Base-by-base conservation (phyloP, 257 asterid genomes). In the Striga asiatica region DNA sequence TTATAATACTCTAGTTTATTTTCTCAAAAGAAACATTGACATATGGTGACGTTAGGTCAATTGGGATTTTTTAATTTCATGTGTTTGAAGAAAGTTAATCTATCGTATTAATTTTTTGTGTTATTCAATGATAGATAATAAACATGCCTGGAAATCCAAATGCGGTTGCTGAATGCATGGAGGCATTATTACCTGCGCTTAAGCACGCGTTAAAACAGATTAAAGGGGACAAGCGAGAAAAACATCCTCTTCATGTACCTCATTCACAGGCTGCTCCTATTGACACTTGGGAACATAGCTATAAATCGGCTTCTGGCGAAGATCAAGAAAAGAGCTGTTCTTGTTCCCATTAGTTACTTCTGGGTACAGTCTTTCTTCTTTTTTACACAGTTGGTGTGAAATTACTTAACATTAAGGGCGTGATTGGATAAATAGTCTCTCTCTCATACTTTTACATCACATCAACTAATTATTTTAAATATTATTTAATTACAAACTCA, bases 111-210 rank as follows among this genome's bases (percentile, higher is more conserved):
- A 56, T 37, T 39, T 56, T 17, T 71, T n/a, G 46, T 19, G 32
- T 42, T 8, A 7, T 11, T 38, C 1, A 46, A 24, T 53, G 0
- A 51, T 67, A 91, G 98, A 92, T 92, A 55, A 88, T 88, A 56
- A 92, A 88, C 82, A 92, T 88, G 97, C 98, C 98, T 2, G 98
- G 98, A 50, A 92, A 92, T 71, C 98, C 97, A 5, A 92, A 92
- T 37, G 98, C 98, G 0, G 98, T 84, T 2, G 95, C 81, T 0
- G 97, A 91, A 67, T 92, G 98, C 66, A 73, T 88, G 95, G 97
- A 79, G 67, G 94, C 95, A 17, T 71, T 92, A 70, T 54, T 84
- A 31, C 98, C 98, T 6, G 83, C 83, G n/a, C 97, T 92, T 29
- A 88, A 84, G 80, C 98, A 92, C 43, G 98, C 97, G 13, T 43